Evolutionary conservation across 1,284 basidiomycete genomes (phyloP).

Genomic region (Tylopilus sp.): DNA sequence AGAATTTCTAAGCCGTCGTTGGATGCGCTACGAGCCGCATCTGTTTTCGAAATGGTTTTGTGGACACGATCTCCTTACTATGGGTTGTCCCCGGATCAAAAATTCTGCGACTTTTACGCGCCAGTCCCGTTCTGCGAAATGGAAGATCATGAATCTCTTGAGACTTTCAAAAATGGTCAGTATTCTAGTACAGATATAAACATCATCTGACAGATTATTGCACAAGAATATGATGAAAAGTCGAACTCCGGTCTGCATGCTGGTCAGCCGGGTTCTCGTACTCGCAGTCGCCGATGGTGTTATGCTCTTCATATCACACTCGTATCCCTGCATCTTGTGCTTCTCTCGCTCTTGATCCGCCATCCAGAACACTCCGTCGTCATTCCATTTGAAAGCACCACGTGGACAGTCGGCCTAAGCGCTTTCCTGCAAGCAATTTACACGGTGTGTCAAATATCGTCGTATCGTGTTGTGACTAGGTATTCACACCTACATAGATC

Average conservation of each 20-base stretch:
- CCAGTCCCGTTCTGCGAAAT: no score
- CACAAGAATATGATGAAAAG: not conserved
- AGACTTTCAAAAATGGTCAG: no score
- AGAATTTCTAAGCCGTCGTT: not conserved
- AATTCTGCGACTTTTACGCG: no score
- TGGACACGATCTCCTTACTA: no score
- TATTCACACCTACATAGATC: conserved; percentile 5
- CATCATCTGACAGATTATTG: no score
- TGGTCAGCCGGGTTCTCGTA: no score
- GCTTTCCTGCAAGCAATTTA: conserved; percentile 16
- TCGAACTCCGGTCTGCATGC: not conserved
- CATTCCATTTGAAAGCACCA: conserved; percentile 4
- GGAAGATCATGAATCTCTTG: no score
- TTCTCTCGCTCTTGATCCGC: not conserved
- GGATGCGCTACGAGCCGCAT: not conserved
- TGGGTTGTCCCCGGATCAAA: not conserved
- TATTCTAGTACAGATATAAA: no score
- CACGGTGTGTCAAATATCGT: not conserved
- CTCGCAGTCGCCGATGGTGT: not conserved
- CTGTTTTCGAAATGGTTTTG: not conserved
- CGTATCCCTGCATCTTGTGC: conserved; percentile 7
- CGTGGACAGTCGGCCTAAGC: conserved; percentile 4
- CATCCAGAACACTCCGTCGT: conserved; percentile 15
- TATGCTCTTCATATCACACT: conserved; percentile 6
- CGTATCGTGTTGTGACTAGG: no score